A percentile compares a stretch with the other conserved stretches of the same genome.
phyloP scores from a whole-genome alignment of 176 grass and related monocot genomes.

The Oryza rufipogon region DNA sequence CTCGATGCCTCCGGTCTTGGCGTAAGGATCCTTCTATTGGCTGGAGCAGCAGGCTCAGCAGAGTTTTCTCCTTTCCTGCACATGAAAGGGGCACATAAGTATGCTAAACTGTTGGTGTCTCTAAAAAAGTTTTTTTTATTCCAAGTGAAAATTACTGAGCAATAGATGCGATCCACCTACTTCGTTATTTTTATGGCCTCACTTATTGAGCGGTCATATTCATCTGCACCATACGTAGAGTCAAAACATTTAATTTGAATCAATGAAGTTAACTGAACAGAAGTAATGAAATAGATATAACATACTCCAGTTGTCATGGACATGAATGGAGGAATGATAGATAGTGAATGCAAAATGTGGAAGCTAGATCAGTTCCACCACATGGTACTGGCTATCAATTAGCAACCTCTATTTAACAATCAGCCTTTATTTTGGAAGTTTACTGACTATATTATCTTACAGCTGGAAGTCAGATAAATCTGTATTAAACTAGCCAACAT shows the following conservation, averaged over 20 bases:
- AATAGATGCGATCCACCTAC: conserved; percentile 61
- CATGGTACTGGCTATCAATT: conserved; percentile 12
- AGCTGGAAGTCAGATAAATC: conserved; percentile 18
- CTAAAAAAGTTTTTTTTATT: neutral
- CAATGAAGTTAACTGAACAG: conserved; percentile 8
- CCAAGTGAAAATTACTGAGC: conserved; percentile 13
- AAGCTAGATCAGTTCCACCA: neutral
- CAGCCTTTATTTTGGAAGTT: conserved; percentile 20
- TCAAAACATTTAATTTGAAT: conserved; percentile 36
- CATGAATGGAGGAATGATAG: neutral
- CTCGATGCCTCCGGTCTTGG: conserved; percentile 64
- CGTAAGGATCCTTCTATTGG: conserved; percentile 57
- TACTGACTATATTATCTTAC: conserved; percentile 14
- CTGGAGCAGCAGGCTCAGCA: conserved; percentile 61
- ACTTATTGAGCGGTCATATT: conserved; percentile 97
- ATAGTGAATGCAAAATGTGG: neutral
- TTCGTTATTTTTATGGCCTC: conserved; percentile 99
- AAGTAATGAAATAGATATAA: conserved; percentile 3
- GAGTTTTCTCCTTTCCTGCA: conserved; percentile 83
- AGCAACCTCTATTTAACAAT: conserved; percentile 19
- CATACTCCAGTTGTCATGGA: conserved; percentile 26
- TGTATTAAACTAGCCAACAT: conserved; percentile 20
- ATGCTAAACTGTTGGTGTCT: neutral
- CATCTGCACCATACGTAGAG: conserved; percentile 73
- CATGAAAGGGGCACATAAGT: conserved; percentile 40